Evolutionary conservation across 1,139 yeast genomes (phyloP), one percentile per base, ranked within the genome.

Genomic region (Tardiomyces blankii): DNA sequence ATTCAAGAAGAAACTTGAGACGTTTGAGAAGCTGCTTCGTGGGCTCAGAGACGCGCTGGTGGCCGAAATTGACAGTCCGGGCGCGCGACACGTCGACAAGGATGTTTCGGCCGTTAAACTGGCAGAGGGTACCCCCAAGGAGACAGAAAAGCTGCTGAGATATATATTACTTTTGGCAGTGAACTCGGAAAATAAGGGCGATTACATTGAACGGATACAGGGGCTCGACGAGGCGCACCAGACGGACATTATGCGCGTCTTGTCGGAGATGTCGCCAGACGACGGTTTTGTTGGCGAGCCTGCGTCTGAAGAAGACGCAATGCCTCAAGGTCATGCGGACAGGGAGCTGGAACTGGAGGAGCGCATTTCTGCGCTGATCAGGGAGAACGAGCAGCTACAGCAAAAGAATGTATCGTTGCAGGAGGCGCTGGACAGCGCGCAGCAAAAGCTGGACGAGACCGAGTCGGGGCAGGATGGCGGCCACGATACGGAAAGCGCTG

Each of bases 341-440:
- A 8, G 39, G 3, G 39, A 35, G 19, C 21, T 35, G 39, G 39
- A n/a, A 32, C 18, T 45, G 4, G 33, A 43, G 12, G 46, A 43
- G 5, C 40, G 43, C 16, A 41, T 39, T 6, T 39, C 43, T 12
- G 40, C 42, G 12, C 45, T 39, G 9, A 25, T 42, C 18, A 46
- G 45, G n/a, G 46, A 48, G 14, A 33, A 39, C 8, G 46, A 44
- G 16, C 40, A 42, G 14, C 19, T 51, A 11, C 41, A 14, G 5
- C 35, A 30, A 9, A 30, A 14, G n/a, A 30, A 30, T 9, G 35
- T 5, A 5, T 13, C 35, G 16, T 5, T 30, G 35, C 35, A 30
- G 9, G 35, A 30, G 11, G n/a, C 35, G 3, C 16, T 30, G 35
- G 35, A 12, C 35, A 11, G 5, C 35, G 35, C 16, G n/a, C 35